Evolutionary conservation across 202 grass and related monocot genomes (phyloP).

Genomic region (Alloteropsis angusta): DNA sequence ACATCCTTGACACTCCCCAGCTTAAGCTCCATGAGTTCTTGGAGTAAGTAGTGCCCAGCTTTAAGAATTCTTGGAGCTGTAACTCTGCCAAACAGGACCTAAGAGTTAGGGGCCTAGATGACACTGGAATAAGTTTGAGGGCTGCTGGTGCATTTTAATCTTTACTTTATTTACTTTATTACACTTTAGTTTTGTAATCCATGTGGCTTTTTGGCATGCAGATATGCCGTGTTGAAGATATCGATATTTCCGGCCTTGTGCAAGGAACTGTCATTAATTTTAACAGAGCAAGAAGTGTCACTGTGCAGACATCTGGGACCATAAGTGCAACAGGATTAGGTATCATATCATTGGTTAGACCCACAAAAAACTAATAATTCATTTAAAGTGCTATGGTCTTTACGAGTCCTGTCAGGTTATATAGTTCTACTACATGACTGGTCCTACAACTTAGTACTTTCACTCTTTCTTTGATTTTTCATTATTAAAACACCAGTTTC

Average conservation of each 20-base stretch:
- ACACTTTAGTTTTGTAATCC: constrained; percentile 18
- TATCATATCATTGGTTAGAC: constrained; percentile 17
- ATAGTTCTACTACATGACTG: not conserved
- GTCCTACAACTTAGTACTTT: not conserved
- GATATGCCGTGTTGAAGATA: constrained; percentile 99
- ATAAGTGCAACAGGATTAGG: constrained; percentile 86
- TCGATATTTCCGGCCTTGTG: constrained; percentile 79
- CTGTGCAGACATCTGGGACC: constrained; percentile 54
- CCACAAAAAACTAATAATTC: not conserved
- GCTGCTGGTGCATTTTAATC: not conserved
- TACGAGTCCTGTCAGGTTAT: not conserved
- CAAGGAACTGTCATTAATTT: constrained; percentile 96
- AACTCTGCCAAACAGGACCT: not conserved
- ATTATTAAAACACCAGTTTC: too few relatives aligned
- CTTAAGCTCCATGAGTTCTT: not conserved
- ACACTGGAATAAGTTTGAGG: not conserved
- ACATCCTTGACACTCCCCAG: not conserved
- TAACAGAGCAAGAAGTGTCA: constrained; percentile 71
- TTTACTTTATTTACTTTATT: constrained; percentile 6
- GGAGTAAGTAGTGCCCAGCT: not conserved
- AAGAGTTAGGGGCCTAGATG: not conserved
- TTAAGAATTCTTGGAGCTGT: not conserved
- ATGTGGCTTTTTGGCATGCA: constrained; percentile 25
- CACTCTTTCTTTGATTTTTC: not conserved
- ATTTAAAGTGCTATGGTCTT: not conserved